Evolutionary conservation across 164 flowering plant species (phyloP).

Genomic region (Vitis amurensis): DNA sequence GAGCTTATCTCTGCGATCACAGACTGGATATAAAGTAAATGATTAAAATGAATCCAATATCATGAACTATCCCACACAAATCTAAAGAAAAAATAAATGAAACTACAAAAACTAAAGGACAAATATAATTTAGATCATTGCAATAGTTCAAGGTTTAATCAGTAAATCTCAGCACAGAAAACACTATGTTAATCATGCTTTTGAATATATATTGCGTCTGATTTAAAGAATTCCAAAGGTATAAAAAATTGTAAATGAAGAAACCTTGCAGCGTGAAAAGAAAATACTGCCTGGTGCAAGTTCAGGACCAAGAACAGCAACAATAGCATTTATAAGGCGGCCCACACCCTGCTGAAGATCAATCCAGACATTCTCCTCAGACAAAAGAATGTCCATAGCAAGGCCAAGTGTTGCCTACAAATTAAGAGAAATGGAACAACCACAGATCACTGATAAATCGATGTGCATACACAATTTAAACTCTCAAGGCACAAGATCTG

Average conservation of each 20-base stretch:
- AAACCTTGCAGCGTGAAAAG: constrained; percentile 97
- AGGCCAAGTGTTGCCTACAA: constrained; percentile 85
- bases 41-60: constrained; percentile 1
- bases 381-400: constrained; percentile 80
- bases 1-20: constrained; percentile 92
- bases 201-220: not conserved
- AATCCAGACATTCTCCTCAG: constrained; percentile 87
- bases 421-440: not conserved
- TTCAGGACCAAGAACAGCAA: constrained; percentile 98
- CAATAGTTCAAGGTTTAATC: too few relatives aligned
- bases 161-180: too few relatives aligned
- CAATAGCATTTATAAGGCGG: constrained; percentile 94
- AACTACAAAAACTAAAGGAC: not conserved
- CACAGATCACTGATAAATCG: constrained; percentile 1
- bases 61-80: not conserved
- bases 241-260: not conserved
- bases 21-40: constrained; percentile 53
- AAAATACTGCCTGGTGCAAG: constrained; percentile 95
- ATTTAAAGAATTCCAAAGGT: not conserved
- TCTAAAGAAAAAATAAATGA: constrained; percentile 2
- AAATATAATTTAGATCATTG: too few relatives aligned
- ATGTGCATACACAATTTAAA: not conserved
- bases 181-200: not conserved
- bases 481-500: not conserved
- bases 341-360: constrained; percentile 92